Evolutionary conservation across 1,284 basidiomycete species (phyloP), one percentile per base, ranked within the genome.

Genomic region (Earliella scabrosa): DNA sequence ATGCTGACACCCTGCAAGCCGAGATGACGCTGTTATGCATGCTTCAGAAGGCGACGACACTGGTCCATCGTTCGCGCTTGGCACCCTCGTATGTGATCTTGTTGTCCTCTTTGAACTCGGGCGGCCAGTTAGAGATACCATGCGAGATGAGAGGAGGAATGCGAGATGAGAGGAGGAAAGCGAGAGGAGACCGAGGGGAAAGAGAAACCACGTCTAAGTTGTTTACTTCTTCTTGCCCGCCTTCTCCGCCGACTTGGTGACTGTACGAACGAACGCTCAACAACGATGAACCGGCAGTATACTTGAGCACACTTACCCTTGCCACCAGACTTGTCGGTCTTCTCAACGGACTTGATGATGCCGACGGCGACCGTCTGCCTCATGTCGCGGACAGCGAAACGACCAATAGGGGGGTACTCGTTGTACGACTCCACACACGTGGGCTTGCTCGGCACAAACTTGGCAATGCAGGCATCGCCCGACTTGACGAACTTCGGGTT

Each of bases 301-400:
- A 34, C 11, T 20, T 11, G 3, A n/a, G 16, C 7, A 4, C n/a
- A 75, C 83, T 75, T 72, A 87, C 89, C 86, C 85, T 95, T 95
- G 69, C 93, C 93, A 71, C 82, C 81, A 71, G 81, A 72, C 78
- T 93, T 94, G 59, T 95, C 92, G 64, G 91, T 86, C 88, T 96
- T 96, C 58, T 96, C 95, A 65, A 97, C 95, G 58, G 87, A 86
- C 82, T 97, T 96, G 86, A 97, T 96, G 80, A 97, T 93, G 81
- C 95, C 95, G 73, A 97, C 95, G 64, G 95, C 95, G 65, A 97
- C 95, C 65, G 95, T 97, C 82, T 96, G 93, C 78, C 95, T 92
- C 93, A 98, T 97, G 83, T 96, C 93, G 87, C 93, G 93, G 73
- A 96, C 94, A 70, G 93, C 93, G 82, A 98, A 99, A 79, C 97